Conservation (phyloP, 768 basidiomycete species). For the Boletus bicolor region DNA sequence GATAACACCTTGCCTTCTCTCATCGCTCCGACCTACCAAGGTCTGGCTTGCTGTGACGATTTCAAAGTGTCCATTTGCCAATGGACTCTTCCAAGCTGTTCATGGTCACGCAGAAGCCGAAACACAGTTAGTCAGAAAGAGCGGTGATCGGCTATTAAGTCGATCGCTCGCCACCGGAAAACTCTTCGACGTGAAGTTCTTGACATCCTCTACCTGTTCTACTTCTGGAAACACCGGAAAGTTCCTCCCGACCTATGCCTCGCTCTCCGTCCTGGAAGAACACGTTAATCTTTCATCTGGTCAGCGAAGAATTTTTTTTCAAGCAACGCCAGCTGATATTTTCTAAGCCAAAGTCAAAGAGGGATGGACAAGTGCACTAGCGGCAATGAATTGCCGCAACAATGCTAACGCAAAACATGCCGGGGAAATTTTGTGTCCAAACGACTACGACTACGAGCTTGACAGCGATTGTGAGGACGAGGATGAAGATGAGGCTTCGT, state of each 20-base stretch:
- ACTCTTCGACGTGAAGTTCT: conserved; percentile 20
- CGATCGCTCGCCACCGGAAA: conserved; percentile 18
- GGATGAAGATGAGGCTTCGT: conserved; percentile 15
- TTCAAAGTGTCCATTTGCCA: conserved; percentile 12
- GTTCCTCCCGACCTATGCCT: conserved; percentile 12
- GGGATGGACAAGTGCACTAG: conserved; percentile 8
- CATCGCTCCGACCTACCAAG: not conserved
- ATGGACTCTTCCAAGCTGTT: conserved; percentile 13
- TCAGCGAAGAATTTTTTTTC: not conserved
- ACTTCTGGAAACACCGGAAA: not conserved
- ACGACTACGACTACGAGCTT: conserved; percentile 16
- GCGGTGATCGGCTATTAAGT: conserved; percentile 4
- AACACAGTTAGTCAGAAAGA: conserved; percentile 2
- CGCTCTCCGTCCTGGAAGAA: conserved; percentile 11
- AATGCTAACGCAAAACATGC: not conserved
- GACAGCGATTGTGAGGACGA: conserved; percentile 27
- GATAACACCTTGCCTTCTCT: not conserved
- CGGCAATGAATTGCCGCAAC: not conserved
- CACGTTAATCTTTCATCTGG: conserved; percentile 7
- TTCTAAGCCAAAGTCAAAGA: conserved; percentile 10
- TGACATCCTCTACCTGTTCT: conserved; percentile 6
- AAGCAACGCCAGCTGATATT: not conserved
- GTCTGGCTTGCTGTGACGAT: conserved; percentile 14
- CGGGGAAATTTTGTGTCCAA: conserved; percentile 6
- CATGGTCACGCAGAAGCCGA: not conserved